These are phyloP conservation scores for Cryptomeria japonica DNA, from an alignment of 75 land plant genomes.

Conservation along the genomic window DNA sequence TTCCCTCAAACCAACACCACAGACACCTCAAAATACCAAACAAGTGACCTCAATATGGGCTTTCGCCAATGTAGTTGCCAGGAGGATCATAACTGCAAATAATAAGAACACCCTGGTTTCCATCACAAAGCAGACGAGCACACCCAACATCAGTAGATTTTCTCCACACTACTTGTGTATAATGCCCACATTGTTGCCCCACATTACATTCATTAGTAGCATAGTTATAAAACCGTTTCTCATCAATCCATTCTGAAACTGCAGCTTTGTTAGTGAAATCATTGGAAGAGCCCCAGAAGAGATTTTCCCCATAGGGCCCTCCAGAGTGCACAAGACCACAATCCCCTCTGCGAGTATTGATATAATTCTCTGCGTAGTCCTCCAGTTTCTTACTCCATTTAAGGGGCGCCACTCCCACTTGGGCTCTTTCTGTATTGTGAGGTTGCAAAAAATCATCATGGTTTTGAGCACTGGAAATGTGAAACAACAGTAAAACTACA, in stretches of 20 bases:
- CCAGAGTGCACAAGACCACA: slow-evolving; percentile 27
- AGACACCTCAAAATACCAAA: too few relatives aligned
- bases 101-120: slow-evolving; percentile 24
- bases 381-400: slow-evolving; percentile 34
- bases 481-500: neutral
- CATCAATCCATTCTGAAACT: slow-evolving; percentile 27
- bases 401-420: slow-evolving; percentile 26
- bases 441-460: slow-evolving; percentile 16
- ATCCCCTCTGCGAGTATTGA: slow-evolving; percentile 13
- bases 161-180: slow-evolving; percentile 60
- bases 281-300: slow-evolving; percentile 34
- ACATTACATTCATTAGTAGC: slow-evolving; percentile 37
- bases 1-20: too few relatives aligned
- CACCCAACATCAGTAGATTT: slow-evolving; percentile 39
- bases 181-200: slow-evolving; percentile 48
- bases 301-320: slow-evolving; percentile 38
- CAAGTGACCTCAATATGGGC: slow-evolving; percentile 20
- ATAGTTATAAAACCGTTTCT: slow-evolving; percentile 23
- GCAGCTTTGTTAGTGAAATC: slow-evolving; percentile 30
- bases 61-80: slow-evolving; percentile 33
- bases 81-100: slow-evolving; percentile 55
- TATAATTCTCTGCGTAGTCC: slow-evolving; percentile 39
- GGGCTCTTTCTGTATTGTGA: slow-evolving; percentile 34
- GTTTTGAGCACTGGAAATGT: neutral
- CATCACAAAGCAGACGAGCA: slow-evolving; percentile 27